A percentile compares a stretch with the other conserved stretches of the same genome.
phyloP scores from a whole-genome alignment of 2,329 filamentous ascomycete genomes.

The Penicillium hesseltinei region DNA sequence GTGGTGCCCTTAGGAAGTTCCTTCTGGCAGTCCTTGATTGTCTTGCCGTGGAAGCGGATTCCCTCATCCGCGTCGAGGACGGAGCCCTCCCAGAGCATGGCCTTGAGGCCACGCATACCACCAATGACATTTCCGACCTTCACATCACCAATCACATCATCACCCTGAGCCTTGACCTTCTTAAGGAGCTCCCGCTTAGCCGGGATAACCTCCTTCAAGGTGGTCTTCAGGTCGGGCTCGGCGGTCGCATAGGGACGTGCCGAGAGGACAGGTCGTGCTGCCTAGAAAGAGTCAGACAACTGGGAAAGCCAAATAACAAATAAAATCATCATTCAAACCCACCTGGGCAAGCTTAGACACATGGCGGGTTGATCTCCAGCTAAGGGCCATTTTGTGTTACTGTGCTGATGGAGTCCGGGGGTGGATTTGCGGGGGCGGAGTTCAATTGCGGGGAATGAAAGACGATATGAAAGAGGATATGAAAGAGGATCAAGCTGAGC shows the following conservation, averaged over 20 bases:
- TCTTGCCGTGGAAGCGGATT: slow-evolving; percentile 95
- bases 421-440: slow-evolving; percentile 24
- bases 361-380: slow-evolving; percentile 40
- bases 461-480: background rate
- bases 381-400: slow-evolving; percentile 31
- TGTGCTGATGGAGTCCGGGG: slow-evolving; percentile 23
- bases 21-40: slow-evolving; percentile 96
- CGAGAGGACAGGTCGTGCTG: slow-evolving; percentile 23
- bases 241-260: slow-evolving; percentile 55
- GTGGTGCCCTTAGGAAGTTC: slow-evolving; percentile 88
- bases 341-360: slow-evolving; percentile 41
- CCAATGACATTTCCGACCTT: slow-evolving; percentile 93
- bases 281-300: slow-evolving; percentile 13
- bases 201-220: slow-evolving; percentile 79
- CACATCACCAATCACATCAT: slow-evolving; percentile 84
- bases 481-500: background rate
- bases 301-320: background rate
- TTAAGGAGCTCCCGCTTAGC: slow-evolving; percentile 91
- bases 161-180: slow-evolving; percentile 81
- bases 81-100: slow-evolving; percentile 98
- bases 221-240: slow-evolving; percentile 86
- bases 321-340: background rate
- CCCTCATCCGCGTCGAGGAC: slow-evolving; percentile 95
- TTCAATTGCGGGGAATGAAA: slow-evolving; percentile 18
- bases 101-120: slow-evolving; percentile 95